phyloP scores from a whole-genome alignment of 768 basidiomycete genomes.

The Inosperma sp. region DNA sequence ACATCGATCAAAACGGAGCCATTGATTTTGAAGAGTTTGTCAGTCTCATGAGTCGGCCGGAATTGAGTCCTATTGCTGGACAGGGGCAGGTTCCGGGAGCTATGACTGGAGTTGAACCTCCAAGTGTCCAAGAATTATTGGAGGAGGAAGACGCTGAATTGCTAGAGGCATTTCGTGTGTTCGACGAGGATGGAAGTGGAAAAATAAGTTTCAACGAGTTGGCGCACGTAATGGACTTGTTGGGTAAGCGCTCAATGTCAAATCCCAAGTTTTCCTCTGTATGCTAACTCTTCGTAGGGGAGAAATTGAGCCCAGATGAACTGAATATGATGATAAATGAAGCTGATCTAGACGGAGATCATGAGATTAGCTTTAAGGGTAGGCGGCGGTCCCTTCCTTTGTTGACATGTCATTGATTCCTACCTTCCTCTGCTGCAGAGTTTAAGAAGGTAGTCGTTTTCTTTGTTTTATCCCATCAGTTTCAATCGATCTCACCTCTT shows the following conservation, averaged over 20 bases:
- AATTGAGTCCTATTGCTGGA: background rate
- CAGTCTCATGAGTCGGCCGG: slow-evolving; percentile 39
- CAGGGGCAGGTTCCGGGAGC: slow-evolving; percentile 44
- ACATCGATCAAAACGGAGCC: slow-evolving; percentile 39
- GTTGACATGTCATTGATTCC: slow-evolving; percentile 2
- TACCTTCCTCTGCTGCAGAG: slow-evolving; percentile 41
- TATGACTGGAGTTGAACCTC: too few species aligned
- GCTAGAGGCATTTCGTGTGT: slow-evolving; percentile 94
- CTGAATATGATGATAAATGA: slow-evolving; percentile 90
- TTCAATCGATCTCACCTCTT: too few species aligned
- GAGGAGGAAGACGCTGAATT: slow-evolving; percentile 76
- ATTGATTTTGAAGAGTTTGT: slow-evolving; percentile 47
- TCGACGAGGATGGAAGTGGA: slow-evolving; percentile 94
- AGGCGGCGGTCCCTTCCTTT: slow-evolving; percentile 16
- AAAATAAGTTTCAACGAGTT: slow-evolving; percentile 84
- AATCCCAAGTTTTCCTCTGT: background rate
- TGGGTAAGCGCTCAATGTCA: slow-evolving; percentile 48
- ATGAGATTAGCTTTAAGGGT: slow-evolving; percentile 79
- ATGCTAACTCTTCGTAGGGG: slow-evolving; percentile 39
- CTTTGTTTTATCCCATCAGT: too few species aligned
- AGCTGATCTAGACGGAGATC: slow-evolving; percentile 81
- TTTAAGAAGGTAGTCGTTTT: slow-evolving; percentile 64
- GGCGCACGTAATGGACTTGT: slow-evolving; percentile 86
- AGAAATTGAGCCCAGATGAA: slow-evolving; percentile 72
- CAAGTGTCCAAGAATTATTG: background rate